phyloP scores from a whole-genome alignment of 2,329 filamentous ascomycete genomes.

The Hymenoscyphus occultus region DNA sequence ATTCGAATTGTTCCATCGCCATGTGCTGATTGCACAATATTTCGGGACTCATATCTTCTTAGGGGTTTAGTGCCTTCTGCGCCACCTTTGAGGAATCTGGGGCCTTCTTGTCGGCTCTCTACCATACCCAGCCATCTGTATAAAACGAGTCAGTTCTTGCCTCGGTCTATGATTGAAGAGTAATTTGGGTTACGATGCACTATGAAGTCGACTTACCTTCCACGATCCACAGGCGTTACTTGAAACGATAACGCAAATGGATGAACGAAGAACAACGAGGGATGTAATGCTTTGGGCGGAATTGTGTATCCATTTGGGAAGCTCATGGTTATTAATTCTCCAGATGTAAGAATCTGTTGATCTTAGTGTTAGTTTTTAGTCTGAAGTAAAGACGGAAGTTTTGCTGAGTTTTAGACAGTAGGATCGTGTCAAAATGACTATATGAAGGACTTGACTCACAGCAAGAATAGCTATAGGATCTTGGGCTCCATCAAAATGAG shows the following conservation, averaged over 20 bases:
- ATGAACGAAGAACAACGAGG: conserved; percentile 83
- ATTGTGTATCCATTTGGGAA: conserved; percentile 92
- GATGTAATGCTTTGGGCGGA: conserved; percentile 84
- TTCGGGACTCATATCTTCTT: conserved; percentile 77
- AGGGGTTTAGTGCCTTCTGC: conserved; percentile 66
- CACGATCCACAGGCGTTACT: conserved; percentile 72
- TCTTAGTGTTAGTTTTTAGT: not conserved
- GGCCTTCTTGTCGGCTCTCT: conserved; percentile 78
- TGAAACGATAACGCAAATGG: conserved; percentile 77
- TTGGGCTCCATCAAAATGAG: conserved; percentile 82
- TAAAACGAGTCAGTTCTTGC: not conserved
- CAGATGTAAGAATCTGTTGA: conserved; percentile 65
- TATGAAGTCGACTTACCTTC: conserved; percentile 36
- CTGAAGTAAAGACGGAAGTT: not conserved
- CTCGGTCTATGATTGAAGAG: not conserved
- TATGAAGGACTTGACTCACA: not conserved
- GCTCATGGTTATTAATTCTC: conserved; percentile 83
- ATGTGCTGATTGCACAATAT: conserved; percentile 82
- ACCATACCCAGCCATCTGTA: conserved; percentile 79
- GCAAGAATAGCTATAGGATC: conserved; percentile 85
- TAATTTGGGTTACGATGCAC: not conserved
- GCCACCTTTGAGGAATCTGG: conserved; percentile 75
- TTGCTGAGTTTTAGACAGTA: not conserved
- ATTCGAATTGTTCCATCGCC: conserved; percentile 87
- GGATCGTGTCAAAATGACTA: not conserved